Base-by-base conservation (phyloP, 305 asterid species). In the Solanum hybrid region DNA sequence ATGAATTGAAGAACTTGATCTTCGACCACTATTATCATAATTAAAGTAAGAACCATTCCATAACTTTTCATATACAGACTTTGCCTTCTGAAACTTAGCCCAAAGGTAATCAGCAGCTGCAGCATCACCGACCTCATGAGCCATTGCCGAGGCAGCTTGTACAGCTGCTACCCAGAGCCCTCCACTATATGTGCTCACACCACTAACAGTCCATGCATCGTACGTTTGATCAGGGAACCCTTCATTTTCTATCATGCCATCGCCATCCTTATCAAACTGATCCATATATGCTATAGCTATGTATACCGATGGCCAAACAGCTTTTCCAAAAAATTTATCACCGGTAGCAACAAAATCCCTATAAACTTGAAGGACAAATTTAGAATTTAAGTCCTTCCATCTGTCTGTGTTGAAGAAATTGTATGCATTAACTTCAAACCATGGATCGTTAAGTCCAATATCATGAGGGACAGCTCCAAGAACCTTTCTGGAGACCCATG, bases 381-480 rank as follows among this genome's bases (percentile, higher is more conserved):
- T 97, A 4, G 99, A 95, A 88, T 97, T 97, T 93, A 97, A 93
- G 91, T 97, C 99, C 91, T 97, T 97, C 99, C 99, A 96, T 93
- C 96, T 93, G 86, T 95, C 96, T 2, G 98, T 93, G 90, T 96
- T 94, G 78, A 93, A 95, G 78, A 97, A 93, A 89, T 92, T 97
- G 88, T 96, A 97, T 66, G 91, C 92, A 38, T 97, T 97, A 17
- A 97, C 93, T 92, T 95, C 98, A 84, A 95, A 96, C 99, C 99
- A 97, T 45, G 99, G 99, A 91, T 97, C 97, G 81, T 89, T 89
- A 97, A 97, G 94, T 81, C 99, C 99, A 51, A 97, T 97, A 88
- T 97, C 99, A 86, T 96, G 99, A 82, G 99, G 99, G 88, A 97
- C 97, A 1, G 99, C 99, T 35, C 99, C 99, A 78, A 96, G 99